phyloP scores from a whole-genome alignment of 805 yeast species.

The Wickerhamiella brachini region DNA sequence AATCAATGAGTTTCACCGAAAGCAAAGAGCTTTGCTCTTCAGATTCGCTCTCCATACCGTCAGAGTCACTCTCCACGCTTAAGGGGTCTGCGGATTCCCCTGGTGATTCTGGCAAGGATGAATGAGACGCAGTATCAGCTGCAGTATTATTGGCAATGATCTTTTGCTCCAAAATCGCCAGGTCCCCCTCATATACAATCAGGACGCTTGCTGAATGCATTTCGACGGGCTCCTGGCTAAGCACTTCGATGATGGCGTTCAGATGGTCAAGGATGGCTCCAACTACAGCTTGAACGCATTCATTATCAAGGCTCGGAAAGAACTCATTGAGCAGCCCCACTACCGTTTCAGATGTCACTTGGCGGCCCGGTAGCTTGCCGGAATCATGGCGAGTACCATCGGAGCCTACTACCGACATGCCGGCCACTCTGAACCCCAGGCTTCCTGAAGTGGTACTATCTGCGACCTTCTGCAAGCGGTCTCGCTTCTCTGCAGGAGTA shows the following conservation, averaged over 20 bases:
- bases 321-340: conserved; percentile 37
- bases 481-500: conserved; percentile 45
- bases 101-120: not conserved
- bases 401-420: conserved; percentile 48
- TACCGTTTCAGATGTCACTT: conserved; percentile 30
- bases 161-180: conserved; percentile 35
- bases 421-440: conserved; percentile 68
- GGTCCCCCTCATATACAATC: conserved; percentile 60
- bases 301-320: conserved; percentile 18
- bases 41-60: no score
- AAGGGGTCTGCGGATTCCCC: conserved; percentile 5
- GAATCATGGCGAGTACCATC: conserved; percentile 35
- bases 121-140: conserved; percentile 13
- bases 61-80: conserved; percentile 20
- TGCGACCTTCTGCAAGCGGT: conserved; percentile 51
- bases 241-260: conserved; percentile 49
- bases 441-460: conserved; percentile 67
- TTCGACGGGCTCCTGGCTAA: conserved; percentile 31
- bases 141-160: conserved; percentile 25
- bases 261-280: conserved; percentile 42
- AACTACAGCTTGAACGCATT: conserved; percentile 24
- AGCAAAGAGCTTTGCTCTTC: conserved; percentile 30
- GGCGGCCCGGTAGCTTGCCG: conserved; percentile 62
- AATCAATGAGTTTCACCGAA: conserved; percentile 61
- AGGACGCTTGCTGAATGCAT: conserved; percentile 30